These are phyloP conservation scores for Fomes fomentarius DNA, from an alignment of 1,284 basidiomycete species.

Conservation along the genomic window DNA sequence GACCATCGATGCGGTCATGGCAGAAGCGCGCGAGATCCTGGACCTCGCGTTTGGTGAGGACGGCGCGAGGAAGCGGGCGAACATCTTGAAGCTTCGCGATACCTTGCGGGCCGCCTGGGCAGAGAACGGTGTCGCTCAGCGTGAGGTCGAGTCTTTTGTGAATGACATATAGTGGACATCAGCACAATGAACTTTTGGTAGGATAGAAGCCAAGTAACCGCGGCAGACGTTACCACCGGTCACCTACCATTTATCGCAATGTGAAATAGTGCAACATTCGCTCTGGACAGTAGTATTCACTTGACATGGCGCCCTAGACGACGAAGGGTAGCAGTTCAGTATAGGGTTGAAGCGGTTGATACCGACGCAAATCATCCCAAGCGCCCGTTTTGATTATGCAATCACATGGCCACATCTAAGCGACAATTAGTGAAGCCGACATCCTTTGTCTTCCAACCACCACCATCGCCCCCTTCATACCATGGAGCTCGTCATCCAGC, in stretches of 20 bases:
- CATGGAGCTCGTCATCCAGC: slow-evolving; percentile 17
- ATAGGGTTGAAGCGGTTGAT: too few relatives aligned
- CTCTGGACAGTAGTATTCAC: too few relatives aligned
- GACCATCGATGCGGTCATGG: slow-evolving; percentile 18
- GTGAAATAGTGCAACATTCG: too few relatives aligned
- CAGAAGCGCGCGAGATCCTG: slow-evolving; percentile 15
- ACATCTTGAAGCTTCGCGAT: slow-evolving; percentile 13
- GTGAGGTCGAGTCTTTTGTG: slow-evolving; percentile 6
- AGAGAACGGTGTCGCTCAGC: slow-evolving; percentile 4
- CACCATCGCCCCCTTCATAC: background rate
- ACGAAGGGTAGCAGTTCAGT: too few relatives aligned
- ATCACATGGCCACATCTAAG: too few relatives aligned
- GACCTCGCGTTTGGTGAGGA: slow-evolving; percentile 19
- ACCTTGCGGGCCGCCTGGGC: slow-evolving; percentile 8
- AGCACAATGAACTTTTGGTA: too few relatives aligned
- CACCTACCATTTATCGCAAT: too few relatives aligned
- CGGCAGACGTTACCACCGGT: too few relatives aligned
- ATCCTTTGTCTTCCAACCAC: background rate
- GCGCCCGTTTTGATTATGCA: too few relatives aligned
- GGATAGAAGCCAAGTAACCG: too few relatives aligned
- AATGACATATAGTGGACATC: background rate
- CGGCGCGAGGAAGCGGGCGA: slow-evolving; percentile 18
- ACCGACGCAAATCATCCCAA: too few relatives aligned
- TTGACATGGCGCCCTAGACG: too few relatives aligned
- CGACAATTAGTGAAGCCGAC: background rate